A percentile compares a stretch with the other conserved stretches of the same genome.
phyloP scores from a whole-genome alignment of 352 stramenopile genomes.

The Pythium angustatum region DNA sequence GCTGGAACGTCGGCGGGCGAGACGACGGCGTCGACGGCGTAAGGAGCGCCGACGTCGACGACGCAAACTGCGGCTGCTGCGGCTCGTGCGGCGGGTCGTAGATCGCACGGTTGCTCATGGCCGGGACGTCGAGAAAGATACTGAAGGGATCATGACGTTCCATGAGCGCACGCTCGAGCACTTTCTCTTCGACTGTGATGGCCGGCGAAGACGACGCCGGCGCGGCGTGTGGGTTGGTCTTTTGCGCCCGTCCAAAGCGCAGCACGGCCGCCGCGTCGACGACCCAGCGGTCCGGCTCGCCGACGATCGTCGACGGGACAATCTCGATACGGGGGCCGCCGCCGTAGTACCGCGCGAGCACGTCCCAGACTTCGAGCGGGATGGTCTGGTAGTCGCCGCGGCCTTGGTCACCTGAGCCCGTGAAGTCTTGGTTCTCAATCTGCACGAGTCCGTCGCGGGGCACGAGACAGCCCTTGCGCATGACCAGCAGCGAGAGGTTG shows the following conservation, averaged over 20 bases:
- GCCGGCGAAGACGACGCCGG: conserved; percentile 22
- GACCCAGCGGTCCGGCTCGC: conserved; percentile 27
- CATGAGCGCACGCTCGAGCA: conserved; percentile 49
- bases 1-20: conserved; percentile 6
- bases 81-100: conserved; percentile 2
- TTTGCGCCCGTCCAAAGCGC: conserved; percentile 21
- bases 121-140: conserved; percentile 15
- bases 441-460: conserved; percentile 46
- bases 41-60: no score
- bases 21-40: neutral
- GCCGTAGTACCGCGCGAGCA: conserved; percentile 68
- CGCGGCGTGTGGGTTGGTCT: conserved; percentile 28
- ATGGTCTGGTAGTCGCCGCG: conserved; percentile 62
- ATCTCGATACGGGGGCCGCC: conserved; percentile 65
- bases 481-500: conserved; percentile 59
- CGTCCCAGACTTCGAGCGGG: conserved; percentile 68
- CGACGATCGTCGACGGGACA: conserved; percentile 30
- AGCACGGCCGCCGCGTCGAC: conserved; percentile 24
- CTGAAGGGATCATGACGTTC: conserved; percentile 43
- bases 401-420: conserved; percentile 16
- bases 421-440: conserved; percentile 12
- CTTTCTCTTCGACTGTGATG: conserved; percentile 28
- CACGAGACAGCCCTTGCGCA: conserved; percentile 50
- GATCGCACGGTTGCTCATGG: conserved; percentile 6
- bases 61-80: no score